Percentiles rank a stretch among this genome's conserved stretches.
Conservation (phyloP, 2,329 filamentous ascomycete genomes). For the Chalara sp. region DNA sequence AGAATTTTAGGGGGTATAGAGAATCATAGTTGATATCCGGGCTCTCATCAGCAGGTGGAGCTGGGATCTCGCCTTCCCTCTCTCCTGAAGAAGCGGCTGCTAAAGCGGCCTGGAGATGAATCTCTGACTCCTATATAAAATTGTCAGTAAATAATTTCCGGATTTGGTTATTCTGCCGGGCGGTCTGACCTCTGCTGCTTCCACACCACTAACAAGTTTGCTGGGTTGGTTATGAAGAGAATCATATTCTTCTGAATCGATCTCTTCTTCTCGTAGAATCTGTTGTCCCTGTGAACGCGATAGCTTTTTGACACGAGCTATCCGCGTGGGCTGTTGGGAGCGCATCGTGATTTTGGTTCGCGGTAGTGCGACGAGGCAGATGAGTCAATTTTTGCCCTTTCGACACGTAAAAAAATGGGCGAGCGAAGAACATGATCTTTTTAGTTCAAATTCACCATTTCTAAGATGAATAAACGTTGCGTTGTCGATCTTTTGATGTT, state of each 20-base stretch:
- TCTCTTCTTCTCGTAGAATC: constrained; percentile 80
- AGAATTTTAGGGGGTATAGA: constrained; percentile 73
- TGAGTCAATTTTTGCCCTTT: constrained; percentile 11
- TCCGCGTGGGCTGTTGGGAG: constrained; percentile 27
- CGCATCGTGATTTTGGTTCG: constrained; percentile 12
- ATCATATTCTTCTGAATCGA: constrained; percentile 78
- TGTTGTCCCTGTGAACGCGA: constrained; percentile 20
- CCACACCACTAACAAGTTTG: constrained; percentile 91
- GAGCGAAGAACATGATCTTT: constrained; percentile 1
- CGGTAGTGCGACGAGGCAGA: constrained; percentile 6
- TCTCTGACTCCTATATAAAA: neutral
- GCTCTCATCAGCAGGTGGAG: constrained; percentile 57
- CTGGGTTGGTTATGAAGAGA: constrained; percentile 62
- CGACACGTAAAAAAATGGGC: constrained; percentile 20
- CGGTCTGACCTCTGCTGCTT: constrained; percentile 32
- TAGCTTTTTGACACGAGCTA: constrained; percentile 52
- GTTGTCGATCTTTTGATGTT: too few relatives aligned
- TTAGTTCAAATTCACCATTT: too few relatives aligned
- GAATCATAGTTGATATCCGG: constrained; percentile 73
- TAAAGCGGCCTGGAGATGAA: constrained; percentile 28
- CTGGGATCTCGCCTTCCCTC: constrained; percentile 42
- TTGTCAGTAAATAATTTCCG: constrained; percentile 9
- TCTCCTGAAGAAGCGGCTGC: constrained; percentile 15
- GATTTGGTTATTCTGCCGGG: neutral
- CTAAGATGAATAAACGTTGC: too few relatives aligned